Conservation (phyloP, 2,329 filamentous ascomycete genomes). For the Aspergillus versicolor region DNA sequence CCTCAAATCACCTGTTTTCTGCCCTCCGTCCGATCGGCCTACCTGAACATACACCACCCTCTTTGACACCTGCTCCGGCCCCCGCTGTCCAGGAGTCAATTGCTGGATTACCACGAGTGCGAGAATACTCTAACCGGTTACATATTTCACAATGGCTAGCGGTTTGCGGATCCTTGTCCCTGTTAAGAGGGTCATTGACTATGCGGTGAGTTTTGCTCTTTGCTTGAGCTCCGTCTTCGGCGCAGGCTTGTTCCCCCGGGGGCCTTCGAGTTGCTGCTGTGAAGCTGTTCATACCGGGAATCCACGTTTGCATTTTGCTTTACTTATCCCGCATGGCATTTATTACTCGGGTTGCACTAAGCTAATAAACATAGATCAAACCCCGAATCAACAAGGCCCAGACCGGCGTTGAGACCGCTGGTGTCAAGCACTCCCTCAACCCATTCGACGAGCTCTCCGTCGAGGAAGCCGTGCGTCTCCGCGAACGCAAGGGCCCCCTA, state of each 20-base stretch:
- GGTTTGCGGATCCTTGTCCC: slow-evolving; percentile 72
- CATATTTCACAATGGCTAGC: slow-evolving; percentile 42
- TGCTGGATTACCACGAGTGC: neutral
- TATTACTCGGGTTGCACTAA: neutral
- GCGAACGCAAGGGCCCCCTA: slow-evolving; percentile 72
- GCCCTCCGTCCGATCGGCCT: slow-evolving; percentile 23
- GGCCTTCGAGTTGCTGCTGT: neutral
- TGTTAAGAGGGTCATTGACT: slow-evolving; percentile 83
- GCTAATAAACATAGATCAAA: slow-evolving; percentile 55
- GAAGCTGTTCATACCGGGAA: too few relatives aligned
- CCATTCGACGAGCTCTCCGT: slow-evolving; percentile 98
- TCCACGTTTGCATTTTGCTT: neutral
- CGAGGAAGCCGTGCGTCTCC: slow-evolving; percentile 92
- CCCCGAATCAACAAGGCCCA: slow-evolving; percentile 68
- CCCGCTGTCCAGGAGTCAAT: neutral
- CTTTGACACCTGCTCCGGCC: slow-evolving; percentile 6
- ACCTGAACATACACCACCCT: neutral
- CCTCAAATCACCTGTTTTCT: slow-evolving; percentile 24
- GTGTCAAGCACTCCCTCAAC: slow-evolving; percentile 98
- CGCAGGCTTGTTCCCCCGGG: slow-evolving; percentile 8
- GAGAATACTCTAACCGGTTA: slow-evolving; percentile 1
- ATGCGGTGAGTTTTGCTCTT: slow-evolving; percentile 61
- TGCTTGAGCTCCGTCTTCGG: slow-evolving; percentile 21
- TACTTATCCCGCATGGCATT: neutral
- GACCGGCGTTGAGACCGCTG: slow-evolving; percentile 86